A percentile compares a stretch with the other conserved stretches of the same genome.
phyloP scores from a whole-genome alignment of 2,329 filamentous ascomycete species.

The Dothidotthia symphoricarpi region DNA sequence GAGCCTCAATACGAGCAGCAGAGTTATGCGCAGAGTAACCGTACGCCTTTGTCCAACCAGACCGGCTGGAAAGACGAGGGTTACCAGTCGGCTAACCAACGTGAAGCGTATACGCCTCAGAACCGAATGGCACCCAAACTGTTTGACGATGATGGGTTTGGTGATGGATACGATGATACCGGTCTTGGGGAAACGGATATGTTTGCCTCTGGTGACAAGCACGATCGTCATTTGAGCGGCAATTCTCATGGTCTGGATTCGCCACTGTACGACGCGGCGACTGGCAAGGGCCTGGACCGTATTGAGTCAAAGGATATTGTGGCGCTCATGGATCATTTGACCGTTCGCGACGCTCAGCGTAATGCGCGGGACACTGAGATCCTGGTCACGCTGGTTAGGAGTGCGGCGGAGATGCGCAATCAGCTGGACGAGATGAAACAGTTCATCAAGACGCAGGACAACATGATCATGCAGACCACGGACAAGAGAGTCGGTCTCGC shows the following conservation, averaged over 20 bases:
- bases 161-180: constrained; percentile 50
- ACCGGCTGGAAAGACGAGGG: constrained; percentile 72
- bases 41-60: constrained; percentile 47
- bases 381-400: constrained; percentile 86
- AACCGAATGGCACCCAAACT: constrained; percentile 48
- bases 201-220: constrained; percentile 45
- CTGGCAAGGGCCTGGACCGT: constrained; percentile 80
- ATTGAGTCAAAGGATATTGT: constrained; percentile 98
- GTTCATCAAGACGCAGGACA: constrained; percentile 85
- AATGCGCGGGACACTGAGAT: constrained; percentile 97
- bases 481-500: constrained; percentile 85
- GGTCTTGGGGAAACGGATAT: constrained; percentile 48
- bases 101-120: constrained; percentile 50
- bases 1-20: constrained; percentile 37
- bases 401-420: constrained; percentile 93
- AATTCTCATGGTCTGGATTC: constrained; percentile 90
- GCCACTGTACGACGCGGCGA: constrained; percentile 85
- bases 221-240: constrained; percentile 72
- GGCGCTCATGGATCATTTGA: constrained; percentile 96
- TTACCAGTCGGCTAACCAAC: constrained; percentile 76
- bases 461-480: constrained; percentile 81
- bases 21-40: constrained; percentile 31
- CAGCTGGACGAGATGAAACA: constrained; percentile 95
- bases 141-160: constrained; percentile 57
- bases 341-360: constrained; percentile 92